phyloP scores from a whole-genome alignment of 1,284 basidiomycete genomes.

The Ganoderma leucocontextum region DNA sequence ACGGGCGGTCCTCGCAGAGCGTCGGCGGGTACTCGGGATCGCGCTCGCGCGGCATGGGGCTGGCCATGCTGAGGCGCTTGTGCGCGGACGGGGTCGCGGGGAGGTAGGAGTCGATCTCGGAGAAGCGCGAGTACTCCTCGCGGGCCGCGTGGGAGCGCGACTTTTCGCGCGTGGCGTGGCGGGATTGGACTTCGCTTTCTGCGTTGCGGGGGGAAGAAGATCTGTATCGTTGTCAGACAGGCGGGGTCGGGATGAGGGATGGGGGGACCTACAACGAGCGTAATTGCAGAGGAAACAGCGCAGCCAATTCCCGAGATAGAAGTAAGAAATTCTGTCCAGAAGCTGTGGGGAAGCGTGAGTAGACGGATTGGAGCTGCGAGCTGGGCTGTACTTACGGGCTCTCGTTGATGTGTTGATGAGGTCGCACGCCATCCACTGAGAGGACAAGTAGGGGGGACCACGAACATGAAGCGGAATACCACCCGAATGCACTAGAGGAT shows the following conservation, averaged over 20 bases:
- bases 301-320: constrained; percentile 67
- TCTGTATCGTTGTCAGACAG: constrained; percentile 47
- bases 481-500: constrained; percentile 66
- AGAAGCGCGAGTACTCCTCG: constrained; percentile 25
- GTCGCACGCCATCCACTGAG: constrained; percentile 69
- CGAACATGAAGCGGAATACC: constrained; percentile 74
- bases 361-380: neutral
- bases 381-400: constrained; percentile 49
- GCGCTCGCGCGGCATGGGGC: constrained; percentile 14
- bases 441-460: constrained; percentile 66
- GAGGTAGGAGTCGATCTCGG: constrained; percentile 26
- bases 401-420: constrained; percentile 70
- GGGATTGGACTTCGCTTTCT: constrained; percentile 55
- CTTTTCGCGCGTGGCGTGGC: constrained; percentile 35
- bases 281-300: constrained; percentile 73
- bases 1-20: constrained; percentile 1
- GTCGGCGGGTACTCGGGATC: constrained; percentile 7
- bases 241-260: neutral
- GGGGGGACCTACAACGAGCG: constrained; percentile 65
- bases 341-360: constrained; percentile 20
- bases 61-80: constrained; percentile 16
- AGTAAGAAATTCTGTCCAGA: constrained; percentile 63
- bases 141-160: constrained; percentile 26
- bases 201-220: constrained; percentile 83
- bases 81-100: constrained; percentile 16